Base-by-base conservation (phyloP, 495 filamentous ascomycete genomes). In the Durotheca rogersii region DNA sequence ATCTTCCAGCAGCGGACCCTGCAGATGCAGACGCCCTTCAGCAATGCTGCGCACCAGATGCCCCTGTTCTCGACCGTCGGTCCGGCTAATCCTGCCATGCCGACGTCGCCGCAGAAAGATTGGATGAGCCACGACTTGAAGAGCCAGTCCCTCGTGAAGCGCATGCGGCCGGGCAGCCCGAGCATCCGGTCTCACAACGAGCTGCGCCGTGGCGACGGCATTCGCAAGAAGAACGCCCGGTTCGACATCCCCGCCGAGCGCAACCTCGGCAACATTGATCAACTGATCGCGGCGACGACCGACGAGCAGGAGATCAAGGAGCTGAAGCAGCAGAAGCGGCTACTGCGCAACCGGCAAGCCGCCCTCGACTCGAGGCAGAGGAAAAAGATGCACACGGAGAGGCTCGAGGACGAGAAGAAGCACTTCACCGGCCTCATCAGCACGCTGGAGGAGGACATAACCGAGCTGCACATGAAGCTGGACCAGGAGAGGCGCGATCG, bases 221-320 rank as follows among this genome's bases (percentile, higher is more conserved):
- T 97, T 71, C 84, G 94, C 56, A 99, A 99, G 85, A 97, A 96
- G 86, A 99, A 99, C 61, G 92, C 92, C 58, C 86, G 94, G 36
- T 96, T 99, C 70, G 93, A 97, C 65, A 97, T 99, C 52, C 93
- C 93, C 3, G 83, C 88, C 7, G 94, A 96, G 72, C 81, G 91
- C 33, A 97, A 88, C 56, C 80, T 97, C 52, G 83, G 80, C 74
- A 97, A 95, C 69, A 97, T 99, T 73, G 93, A 99, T 68, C 81
- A 87, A 42, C 73, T 97, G 60, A 96, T 99, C 72, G 79, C 83
- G 23, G 82, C 88, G 68, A 91, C 90, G 14, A 86, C 74, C 38
- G 89, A 97, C 59, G 93, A 97, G 57, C 87, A 94, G 50, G 87
- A 93, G 74, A 87, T 95, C 72, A 97, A 96, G 77, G 91, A 97